Evolutionary conservation across 2,329 filamentous ascomycete species (phyloP), one percentile per base, ranked within the genome.

Genomic region (Monosporascus ibericus): DNA sequence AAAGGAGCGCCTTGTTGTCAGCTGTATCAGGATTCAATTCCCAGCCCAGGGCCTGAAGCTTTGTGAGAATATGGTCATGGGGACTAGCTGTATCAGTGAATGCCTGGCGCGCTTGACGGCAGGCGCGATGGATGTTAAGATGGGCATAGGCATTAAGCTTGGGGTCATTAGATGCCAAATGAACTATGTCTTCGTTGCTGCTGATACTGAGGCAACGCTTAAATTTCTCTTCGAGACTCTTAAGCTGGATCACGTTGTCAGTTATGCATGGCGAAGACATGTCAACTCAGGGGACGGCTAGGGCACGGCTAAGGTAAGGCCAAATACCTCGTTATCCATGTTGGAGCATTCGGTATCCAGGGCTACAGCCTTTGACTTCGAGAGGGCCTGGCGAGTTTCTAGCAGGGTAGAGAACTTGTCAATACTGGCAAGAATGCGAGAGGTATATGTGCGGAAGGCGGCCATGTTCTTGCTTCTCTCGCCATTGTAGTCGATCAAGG

Each of bases 1-100:
- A 44, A 17, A 66, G 48, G 20, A 60, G 53, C 1, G 42, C 27
- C 20, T 59, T 54, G 20, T 58, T 51, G 17, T 55, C 51, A 5
- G 48, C 36, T 5, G 48, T 25, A 11, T 58, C 56, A 17, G 52
- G 39, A n/a, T 56, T 51, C 7, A 65, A 38, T 53, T 64, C 61
- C 36, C 48, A 44, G 6, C 57, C 55, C n/a, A 65, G 52, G 18
- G 56, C 61, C 27, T 61, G 54, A 7, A 65, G 53, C 39, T 57
- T 64, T 37, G 50, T 53, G 22, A 65, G 54, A 17, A 65, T 57
- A 36, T 58, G 55, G 47, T 63, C 61, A 48, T 62, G 60, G 17
- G 59, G 57, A 9, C 44, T 34, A 14, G 56, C 38, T 15, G 53
- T 54, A 11, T 49, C 42, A 44, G 52, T 53, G 38, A 54, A 50